Conservation (phyloP, 73 alveolate species). For the Stentor coeruleus region DNA sequence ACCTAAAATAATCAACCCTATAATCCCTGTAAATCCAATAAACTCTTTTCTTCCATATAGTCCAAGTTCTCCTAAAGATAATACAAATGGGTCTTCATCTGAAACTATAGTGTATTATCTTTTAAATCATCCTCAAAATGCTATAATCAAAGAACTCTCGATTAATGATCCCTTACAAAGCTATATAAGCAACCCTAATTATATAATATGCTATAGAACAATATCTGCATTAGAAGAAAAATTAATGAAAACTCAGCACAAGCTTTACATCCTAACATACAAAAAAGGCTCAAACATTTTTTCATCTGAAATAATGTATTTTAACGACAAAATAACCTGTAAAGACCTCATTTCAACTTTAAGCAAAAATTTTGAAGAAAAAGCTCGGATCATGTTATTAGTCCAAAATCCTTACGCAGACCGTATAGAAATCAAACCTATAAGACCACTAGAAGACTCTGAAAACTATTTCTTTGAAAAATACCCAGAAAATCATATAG, state of each 20-base stretch:
- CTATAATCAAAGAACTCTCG: background rate
- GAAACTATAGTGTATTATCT: too few species aligned
- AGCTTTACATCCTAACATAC: background rate
- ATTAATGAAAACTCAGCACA: background rate
- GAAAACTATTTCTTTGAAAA: background rate
- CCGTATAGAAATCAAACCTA: background rate
- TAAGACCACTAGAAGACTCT: conserved; percentile 22
- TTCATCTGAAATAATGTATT: background rate
- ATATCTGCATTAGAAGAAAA: background rate
- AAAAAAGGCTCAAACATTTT: background rate
- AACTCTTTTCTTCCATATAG: too few species aligned
- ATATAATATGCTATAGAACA: too few species aligned
- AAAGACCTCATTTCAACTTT: background rate
- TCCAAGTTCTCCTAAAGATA: too few species aligned
- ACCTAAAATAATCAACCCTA: too few species aligned
- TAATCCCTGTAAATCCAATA: too few species aligned
- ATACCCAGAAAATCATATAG: background rate
- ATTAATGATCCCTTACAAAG: background rate
- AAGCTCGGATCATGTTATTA: too few species aligned
- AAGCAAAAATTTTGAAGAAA: background rate
- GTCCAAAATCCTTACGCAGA: too few species aligned
- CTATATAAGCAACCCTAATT: background rate
- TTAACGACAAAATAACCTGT: background rate
- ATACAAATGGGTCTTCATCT: too few species aligned
- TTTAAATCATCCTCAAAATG: background rate